phyloP scores from a whole-genome alignment of 495 filamentous ascomycete genomes.

The Penicillium cinerascens region DNA sequence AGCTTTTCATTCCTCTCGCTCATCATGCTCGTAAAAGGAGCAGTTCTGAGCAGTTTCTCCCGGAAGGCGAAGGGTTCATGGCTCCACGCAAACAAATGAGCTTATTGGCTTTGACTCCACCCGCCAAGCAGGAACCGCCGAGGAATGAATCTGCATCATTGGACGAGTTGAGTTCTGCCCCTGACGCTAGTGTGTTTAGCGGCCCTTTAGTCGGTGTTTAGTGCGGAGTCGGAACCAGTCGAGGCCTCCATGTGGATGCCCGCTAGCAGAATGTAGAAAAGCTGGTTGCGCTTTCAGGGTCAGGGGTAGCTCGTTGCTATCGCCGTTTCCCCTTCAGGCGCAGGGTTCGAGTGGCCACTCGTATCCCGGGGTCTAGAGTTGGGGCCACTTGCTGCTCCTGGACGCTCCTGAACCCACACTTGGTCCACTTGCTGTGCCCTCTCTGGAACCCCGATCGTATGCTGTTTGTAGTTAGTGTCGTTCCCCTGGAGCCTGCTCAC shows the following conservation, averaged over 20 bases:
- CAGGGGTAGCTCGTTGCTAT: conserved; percentile 11
- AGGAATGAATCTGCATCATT: conserved; percentile 10
- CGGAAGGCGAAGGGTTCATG: neutral
- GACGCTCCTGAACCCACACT: conserved; percentile 1
- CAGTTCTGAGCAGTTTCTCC: neutral
- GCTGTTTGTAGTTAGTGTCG: conserved; percentile 10
- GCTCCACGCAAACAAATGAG: conserved; percentile 1
- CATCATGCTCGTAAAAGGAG: neutral
- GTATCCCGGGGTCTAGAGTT: neutral
- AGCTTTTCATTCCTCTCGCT: neutral
- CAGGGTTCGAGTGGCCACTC: neutral
- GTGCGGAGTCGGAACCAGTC: neutral
- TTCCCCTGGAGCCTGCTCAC: neutral
- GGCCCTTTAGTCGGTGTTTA: neutral
- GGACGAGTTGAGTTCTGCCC: conserved; percentile 7
- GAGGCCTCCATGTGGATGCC: conserved; percentile 8
- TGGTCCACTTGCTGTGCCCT: neutral
- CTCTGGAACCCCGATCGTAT: conserved; percentile 5
- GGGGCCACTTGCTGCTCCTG: conserved; percentile 16
- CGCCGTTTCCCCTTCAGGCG: conserved; percentile 5
- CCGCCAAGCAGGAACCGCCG: conserved; percentile 29
- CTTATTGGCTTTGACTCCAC: conserved; percentile 15
- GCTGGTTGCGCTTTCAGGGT: neutral
- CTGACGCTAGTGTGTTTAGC: conserved; percentile 15
- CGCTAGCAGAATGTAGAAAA: conserved; percentile 3